These are phyloP conservation scores for Fusarium sterilihyphosum DNA, from an alignment of 2,329 filamentous ascomycete species.

Conservation along the genomic window DNA sequence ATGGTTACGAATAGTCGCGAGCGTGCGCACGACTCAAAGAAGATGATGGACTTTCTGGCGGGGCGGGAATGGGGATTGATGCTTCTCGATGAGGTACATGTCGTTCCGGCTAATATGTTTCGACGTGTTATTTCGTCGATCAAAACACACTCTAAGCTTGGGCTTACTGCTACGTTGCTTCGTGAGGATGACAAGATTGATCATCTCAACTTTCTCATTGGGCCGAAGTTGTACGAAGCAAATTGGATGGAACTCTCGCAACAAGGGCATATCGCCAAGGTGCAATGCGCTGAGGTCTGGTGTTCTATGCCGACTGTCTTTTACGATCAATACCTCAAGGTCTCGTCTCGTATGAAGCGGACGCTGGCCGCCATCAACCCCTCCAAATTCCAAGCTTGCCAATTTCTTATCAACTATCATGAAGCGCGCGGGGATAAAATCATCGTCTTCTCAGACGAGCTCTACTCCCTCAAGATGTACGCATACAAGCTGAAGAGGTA, in stretches of 20 bases:
- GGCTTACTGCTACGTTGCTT: conserved; percentile 90
- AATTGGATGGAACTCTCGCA: conserved; percentile 99
- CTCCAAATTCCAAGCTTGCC: conserved; percentile 93
- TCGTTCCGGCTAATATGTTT: conserved; percentile 98
- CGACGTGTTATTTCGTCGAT: conserved; percentile 91
- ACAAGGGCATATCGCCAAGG: conserved; percentile 94
- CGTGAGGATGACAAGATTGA: conserved; percentile 98
- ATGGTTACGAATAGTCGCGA: conserved; percentile 90
- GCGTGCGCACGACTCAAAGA: conserved; percentile 92
- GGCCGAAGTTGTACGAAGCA: conserved; percentile 95
- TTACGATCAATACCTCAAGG: conserved; percentile 91
- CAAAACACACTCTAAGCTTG: conserved; percentile 94
- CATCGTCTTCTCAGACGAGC: conserved; percentile 97
- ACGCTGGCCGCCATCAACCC: conserved; percentile 95
- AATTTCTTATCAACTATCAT: conserved; percentile 98
- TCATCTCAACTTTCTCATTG: conserved; percentile 96
- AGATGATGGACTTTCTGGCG: conserved; percentile 96
- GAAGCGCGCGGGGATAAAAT: conserved; percentile 95
- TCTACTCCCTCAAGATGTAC: conserved; percentile 91
- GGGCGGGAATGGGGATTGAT: conserved; percentile 95
- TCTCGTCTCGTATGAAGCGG: conserved; percentile 60
- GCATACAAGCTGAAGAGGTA: conserved; percentile 86
- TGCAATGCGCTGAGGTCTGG: conserved; percentile 99
- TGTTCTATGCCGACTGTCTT: conserved; percentile 99
- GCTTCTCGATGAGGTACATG: conserved; percentile 97